phyloP scores from a whole-genome alignment of 306 rosid genomes.

The Malus domestica region DNA sequence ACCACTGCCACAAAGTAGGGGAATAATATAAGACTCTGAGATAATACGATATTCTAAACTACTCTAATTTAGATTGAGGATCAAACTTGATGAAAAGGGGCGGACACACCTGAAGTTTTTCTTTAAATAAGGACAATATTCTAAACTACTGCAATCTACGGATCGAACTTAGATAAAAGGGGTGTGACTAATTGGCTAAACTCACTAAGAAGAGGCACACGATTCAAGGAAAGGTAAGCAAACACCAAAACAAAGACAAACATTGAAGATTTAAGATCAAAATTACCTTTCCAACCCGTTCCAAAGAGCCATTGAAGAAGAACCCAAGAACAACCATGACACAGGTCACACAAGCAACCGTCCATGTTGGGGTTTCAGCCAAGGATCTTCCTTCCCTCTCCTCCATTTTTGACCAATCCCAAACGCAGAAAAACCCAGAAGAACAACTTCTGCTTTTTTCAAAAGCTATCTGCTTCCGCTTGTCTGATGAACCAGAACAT shows the following conservation, averaged over 20 bases:
- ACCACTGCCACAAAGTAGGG: conserved; percentile 41
- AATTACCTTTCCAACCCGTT: conserved; percentile 45
- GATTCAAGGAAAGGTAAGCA: not conserved
- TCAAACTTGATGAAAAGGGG: no score
- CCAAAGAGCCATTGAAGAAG: conserved; percentile 42
- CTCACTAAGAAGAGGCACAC: not conserved
- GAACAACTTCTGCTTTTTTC: conserved; percentile 8
- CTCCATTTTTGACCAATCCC: conserved; percentile 30
- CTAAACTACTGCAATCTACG: no score
- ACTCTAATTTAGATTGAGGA: no score
- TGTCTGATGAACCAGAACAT: not conserved
- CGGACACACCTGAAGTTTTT: no score
- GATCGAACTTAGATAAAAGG: no score
- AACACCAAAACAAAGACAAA: not conserved
- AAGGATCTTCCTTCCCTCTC: conserved; percentile 58
- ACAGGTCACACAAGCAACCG: conserved; percentile 71
- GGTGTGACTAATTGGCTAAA: no score
- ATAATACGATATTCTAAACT: no score
- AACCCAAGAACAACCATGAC: conserved; percentile 58
- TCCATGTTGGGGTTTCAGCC: conserved; percentile 76
- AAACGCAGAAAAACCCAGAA: no score
- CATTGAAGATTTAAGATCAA: not conserved
- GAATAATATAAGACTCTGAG: no score
- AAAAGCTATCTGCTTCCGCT: not conserved
- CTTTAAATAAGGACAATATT: no score